Evolutionary conservation across 2,329 filamentous ascomycete genomes (phyloP), one percentile per base, ranked within the genome.

Genomic region (Aciculosporium take): DNA sequence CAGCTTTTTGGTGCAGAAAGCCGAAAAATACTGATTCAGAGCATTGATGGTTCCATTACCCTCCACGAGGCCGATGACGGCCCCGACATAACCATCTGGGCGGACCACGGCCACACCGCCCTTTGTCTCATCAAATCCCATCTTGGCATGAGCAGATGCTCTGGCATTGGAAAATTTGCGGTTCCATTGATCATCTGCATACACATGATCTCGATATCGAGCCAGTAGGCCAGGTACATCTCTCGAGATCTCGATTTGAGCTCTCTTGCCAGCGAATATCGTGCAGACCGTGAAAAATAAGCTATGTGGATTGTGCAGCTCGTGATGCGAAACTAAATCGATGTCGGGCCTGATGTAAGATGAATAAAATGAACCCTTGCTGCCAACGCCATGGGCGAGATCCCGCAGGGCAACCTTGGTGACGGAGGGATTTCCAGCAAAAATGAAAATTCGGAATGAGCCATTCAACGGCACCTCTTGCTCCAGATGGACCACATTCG

Each of bases 381-480:
- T 74, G 39, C 68, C 64, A 35, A 94, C 64, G 50, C 79, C 69
- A 30, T 67, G 60, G 5, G 79, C 76, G 37, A 95, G 74, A 55
- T 93, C 84, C 15, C 65, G 56, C 18, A 94, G 66, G 0, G 87
- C 84, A 37, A 63, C 61, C 32, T 68, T 66, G 10, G 76, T 80
- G 36, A 68, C 66, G 12, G 64, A 55, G 7, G 76, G 76, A 32
- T 70, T 68, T 43, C 88, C 88, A n/a, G 76, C 86, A 57, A 93
- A 94, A 47, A 94, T 61, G 57, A 87, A 93, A 46, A 94, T 70
- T 42, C 87, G 75, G 69, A 88, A 94, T 2, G 86, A 80, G 33
- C 87, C 87, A 60, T 94, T 94, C 45, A 88, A 68, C 0, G 87
- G 87, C 25, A 94, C 73, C 55, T 93, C 84, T 60, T 94, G 87